Conservation (phyloP, 208 protist species). For the Dictyostelium gargantuum region DNA sequence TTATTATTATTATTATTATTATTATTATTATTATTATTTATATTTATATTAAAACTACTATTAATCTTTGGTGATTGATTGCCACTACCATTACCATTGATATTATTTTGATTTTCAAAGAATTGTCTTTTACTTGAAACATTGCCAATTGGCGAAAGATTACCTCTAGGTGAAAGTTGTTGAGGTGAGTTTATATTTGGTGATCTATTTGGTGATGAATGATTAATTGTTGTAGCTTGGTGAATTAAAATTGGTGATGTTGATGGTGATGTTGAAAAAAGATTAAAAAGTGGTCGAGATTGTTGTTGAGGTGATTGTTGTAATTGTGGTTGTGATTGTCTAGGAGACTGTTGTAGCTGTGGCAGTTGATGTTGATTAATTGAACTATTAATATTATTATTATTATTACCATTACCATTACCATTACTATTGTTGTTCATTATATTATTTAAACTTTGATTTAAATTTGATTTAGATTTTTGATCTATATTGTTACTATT, state of each 20-base stretch:
- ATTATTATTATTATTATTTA: neutral
- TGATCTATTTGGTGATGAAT: neutral
- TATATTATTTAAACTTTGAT: neutral
- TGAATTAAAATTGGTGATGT: neutral
- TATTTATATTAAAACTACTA: neutral
- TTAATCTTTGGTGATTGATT: neutral
- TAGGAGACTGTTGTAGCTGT: neutral
- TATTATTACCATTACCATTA: neutral
- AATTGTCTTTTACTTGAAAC: constrained; percentile 1
- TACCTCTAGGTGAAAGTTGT: neutral
- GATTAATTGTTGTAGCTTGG: neutral
- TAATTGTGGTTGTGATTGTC: neutral
- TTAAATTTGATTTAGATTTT: neutral
- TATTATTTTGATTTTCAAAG: neutral
- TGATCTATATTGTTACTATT: too few species aligned
- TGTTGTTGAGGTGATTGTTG: neutral
- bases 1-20: neutral
- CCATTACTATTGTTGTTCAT: neutral
- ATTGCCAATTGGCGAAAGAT: neutral
- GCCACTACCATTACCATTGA: neutral
- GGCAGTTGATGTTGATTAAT: neutral
- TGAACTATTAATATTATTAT: too few species aligned
- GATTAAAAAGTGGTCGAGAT: neutral
- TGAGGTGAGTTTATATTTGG: neutral
- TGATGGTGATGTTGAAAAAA: neutral